These are phyloP conservation scores for Astragalus membranaceus DNA, from an alignment of 306 rosid species.

Conservation along the genomic window DNA sequence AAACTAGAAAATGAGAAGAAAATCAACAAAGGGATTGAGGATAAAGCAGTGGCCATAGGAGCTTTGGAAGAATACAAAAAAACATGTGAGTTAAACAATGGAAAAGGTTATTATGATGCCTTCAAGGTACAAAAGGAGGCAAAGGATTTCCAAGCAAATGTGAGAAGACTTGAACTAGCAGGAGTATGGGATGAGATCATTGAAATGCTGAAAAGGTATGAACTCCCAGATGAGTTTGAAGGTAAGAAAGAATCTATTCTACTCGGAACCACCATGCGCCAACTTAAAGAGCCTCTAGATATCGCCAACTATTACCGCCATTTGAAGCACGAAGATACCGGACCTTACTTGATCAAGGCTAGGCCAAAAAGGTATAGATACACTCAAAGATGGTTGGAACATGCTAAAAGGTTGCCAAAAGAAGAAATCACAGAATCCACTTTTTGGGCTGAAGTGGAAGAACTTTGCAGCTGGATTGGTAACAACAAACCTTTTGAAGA, in stretches of 20 bases:
- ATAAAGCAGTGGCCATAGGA: not conserved
- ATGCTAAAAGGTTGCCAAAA: not conserved
- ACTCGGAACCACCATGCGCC: slow-evolving; percentile 47
- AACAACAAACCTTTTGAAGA: slow-evolving; percentile 6
- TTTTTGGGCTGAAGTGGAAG: slow-evolving; percentile 78
- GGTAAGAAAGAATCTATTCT: slow-evolving; percentile 35
- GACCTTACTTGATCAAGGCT: slow-evolving; percentile 42
- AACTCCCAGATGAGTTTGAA: slow-evolving; percentile 82
- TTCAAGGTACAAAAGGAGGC: slow-evolving; percentile 50
- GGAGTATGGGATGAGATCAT: slow-evolving; percentile 73
- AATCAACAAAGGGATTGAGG: slow-evolving; percentile 10
- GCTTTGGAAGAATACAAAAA: slow-evolving; percentile 28
- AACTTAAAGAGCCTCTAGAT: slow-evolving; percentile 71
- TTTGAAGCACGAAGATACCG: slow-evolving; percentile 47
- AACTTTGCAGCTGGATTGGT: slow-evolving; percentile 30
- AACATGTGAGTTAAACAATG: slow-evolving; percentile 13
- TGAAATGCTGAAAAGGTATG: slow-evolving; percentile 53
- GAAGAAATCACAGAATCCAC: slow-evolving; percentile 42
- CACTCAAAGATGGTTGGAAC: slow-evolving; percentile 67
- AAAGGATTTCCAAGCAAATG: slow-evolving; percentile 65
- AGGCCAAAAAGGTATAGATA: slow-evolving; percentile 65
- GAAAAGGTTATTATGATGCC: slow-evolving; percentile 52
- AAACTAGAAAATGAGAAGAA: slow-evolving; percentile 29
- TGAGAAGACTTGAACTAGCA: slow-evolving; percentile 53
- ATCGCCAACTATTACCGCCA: slow-evolving; percentile 81